Conservation (phyloP, 2,329 filamentous ascomycete genomes). For the Hyphodiscus sp. region DNA sequence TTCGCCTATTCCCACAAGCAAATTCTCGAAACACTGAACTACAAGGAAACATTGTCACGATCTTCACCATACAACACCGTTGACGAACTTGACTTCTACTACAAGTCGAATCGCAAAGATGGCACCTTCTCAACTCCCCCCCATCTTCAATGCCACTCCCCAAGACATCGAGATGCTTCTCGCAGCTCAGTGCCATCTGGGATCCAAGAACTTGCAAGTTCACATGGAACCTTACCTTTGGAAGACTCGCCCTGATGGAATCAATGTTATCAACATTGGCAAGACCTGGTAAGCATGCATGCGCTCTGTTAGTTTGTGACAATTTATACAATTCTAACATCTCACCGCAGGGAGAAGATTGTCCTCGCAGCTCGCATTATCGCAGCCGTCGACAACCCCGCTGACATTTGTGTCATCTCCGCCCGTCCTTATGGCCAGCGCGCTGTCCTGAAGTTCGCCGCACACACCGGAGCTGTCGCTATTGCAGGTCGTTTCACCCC, state of each 20-base stretch:
- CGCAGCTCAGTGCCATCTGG: conserved; percentile 91
- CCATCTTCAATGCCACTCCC: conserved; percentile 90
- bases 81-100: conserved; percentile 29
- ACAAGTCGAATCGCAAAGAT: conserved; percentile 62
- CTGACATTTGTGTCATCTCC: conserved; percentile 98
- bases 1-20: conserved; percentile 23
- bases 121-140: conserved; percentile 90
- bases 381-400: conserved; percentile 97
- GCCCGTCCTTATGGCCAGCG: conserved; percentile 99
- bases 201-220: conserved; percentile 98
- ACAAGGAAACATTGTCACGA: too few species aligned
- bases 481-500: conserved; percentile 99
- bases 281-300: conserved; percentile 91
- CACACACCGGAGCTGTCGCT: conserved; percentile 94
- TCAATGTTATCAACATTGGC: conserved; percentile 99
- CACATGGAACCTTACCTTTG: conserved; percentile 99
- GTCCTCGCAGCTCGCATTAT: conserved; percentile 98
- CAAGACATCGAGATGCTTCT: conserved; percentile 99
- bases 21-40: too few species aligned
- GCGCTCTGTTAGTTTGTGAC: conserved; percentile 11
- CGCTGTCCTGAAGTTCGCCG: conserved; percentile 98
- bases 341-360: conserved; percentile 84
- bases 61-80: conserved; percentile 4
- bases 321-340: conserved; percentile 1
- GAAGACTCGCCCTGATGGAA: conserved; percentile 97